phyloP scores from a whole-genome alignment of 2,329 filamentous ascomycete genomes.

The Arthrobotrys sphaeroides region DNA sequence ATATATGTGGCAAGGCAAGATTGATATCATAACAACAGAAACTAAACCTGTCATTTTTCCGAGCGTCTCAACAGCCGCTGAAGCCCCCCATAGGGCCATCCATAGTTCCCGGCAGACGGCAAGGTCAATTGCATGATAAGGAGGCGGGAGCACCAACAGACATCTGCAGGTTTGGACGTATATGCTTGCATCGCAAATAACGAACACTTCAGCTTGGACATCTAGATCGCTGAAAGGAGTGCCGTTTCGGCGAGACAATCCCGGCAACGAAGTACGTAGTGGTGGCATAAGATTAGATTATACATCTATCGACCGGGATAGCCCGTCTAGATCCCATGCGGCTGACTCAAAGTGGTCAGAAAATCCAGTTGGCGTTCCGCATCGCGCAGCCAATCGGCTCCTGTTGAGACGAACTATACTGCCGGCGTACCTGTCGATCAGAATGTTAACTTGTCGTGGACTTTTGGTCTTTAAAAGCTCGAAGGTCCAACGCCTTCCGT shows the following conservation, averaged over 20 bases:
- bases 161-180: neutral
- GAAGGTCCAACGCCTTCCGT: too few species aligned
- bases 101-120: neutral
- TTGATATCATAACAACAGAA: neutral
- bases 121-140: neutral
- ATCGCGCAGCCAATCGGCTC: conserved; percentile 25
- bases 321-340: conserved; percentile 19
- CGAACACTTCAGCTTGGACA: neutral
- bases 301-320: conserved; percentile 5
- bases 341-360: conserved; percentile 22
- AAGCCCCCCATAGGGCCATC: neutral
- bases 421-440: conserved; percentile 20
- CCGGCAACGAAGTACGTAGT: neutral
- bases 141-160: neutral
- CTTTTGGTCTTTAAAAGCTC: too few species aligned
- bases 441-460: too few species aligned
- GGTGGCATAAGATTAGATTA: conserved; percentile 33
- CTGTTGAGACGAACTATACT: neutral
- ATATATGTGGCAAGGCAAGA: neutral
- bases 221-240: conserved; percentile 19
- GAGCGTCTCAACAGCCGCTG: neutral
- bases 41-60: neutral
- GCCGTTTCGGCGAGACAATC: conserved; percentile 28
- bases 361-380: neutral
- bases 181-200: neutral